Percentiles rank a stretch among this genome's conserved stretches.
Evolutionary conservation across 768 basidiomycete genomes (phyloP).

Genomic region (Rossbeevera mucosa): DNA sequence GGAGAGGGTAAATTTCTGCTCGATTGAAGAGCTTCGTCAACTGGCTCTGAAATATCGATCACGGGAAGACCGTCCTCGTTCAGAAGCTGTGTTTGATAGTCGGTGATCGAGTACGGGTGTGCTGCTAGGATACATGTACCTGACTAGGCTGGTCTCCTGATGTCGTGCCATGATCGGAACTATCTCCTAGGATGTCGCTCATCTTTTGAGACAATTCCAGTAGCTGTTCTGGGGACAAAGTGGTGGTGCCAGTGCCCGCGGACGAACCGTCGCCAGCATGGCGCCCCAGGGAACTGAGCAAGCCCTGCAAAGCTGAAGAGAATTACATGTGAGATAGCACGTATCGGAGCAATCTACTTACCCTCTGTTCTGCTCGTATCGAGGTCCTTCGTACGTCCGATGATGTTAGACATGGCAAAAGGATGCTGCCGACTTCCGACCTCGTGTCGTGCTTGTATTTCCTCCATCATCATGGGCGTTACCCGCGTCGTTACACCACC

Average conservation of each 20-base stretch:
- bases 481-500: conserved; percentile 32
- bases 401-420: conserved; percentile 19
- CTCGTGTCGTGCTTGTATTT: conserved; percentile 13
- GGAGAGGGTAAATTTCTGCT: conserved; percentile 15
- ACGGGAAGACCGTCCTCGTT: conserved; percentile 80
- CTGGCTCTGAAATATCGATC: conserved; percentile 68
- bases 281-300: conserved; percentile 36
- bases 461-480: conserved; percentile 40
- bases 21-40: conserved; percentile 23
- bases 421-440: conserved; percentile 7
- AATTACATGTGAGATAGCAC: conserved; percentile 7
- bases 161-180: conserved; percentile 34
- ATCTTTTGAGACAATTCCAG: conserved; percentile 56
- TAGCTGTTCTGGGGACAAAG: conserved; percentile 45
- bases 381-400: conserved; percentile 22
- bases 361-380: conserved; percentile 34
- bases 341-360: conserved; percentile 22
- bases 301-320: conserved; percentile 36
- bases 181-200: conserved; percentile 46
- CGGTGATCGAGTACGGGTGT: conserved; percentile 19
- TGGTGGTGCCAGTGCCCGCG: conserved; percentile 17
- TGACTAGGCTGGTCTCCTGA: conserved; percentile 55
- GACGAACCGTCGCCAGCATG: conserved; percentile 10
- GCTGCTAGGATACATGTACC: conserved; percentile 40
- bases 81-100: conserved; percentile 42